Base-by-base conservation (phyloP, 2,329 filamentous ascomycete species). In the Aspergillus fumigatus region DNA sequence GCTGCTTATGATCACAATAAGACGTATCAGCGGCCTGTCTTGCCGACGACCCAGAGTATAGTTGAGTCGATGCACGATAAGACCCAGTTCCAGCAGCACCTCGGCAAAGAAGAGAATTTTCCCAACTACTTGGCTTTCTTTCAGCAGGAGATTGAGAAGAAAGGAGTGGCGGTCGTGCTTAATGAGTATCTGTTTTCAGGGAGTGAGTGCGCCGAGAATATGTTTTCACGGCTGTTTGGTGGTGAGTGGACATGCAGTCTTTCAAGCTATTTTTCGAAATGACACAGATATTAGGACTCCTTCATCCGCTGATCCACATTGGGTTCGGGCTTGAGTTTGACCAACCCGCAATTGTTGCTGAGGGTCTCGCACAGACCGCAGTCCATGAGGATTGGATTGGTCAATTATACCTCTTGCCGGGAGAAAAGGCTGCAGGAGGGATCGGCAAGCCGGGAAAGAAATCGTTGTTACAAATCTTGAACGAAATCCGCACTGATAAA, bases 221-320 rank as follows among this genome's bases (percentile, higher is more conserved):
- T 96, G 78, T 75, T 92, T 2, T 78, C 80, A 1, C 80, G 91
- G 19, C 75, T 93, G 66, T 91, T 84, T 67, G 82, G 81, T 17
- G 87, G 86, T 81, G 68, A 59, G 74, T 68, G 32, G 9, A 45
- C 38, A 23, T 25, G 47, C 21, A 19, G 38, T 21, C 21, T 40
- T 47, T n/a, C 19, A 10, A 41, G 26, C 21, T 19, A 51, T 6
- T 21, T 11, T 25, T 26, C 43, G 7, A 9, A 17, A 5, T n/a
- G 27, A 57, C n/a, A 40, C 38, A 23, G 52, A 51, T 3, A 32
- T n/a, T 55, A 82, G 86, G 88, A 0, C 82, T 93, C 60, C 64
- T 92, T 2, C 90, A 96, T 67, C 90, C 91, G 1, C 75, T 94
- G 17, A 92, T 96, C 60, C 90, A 96, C 69, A 81, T 96, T 21